Evolutionary conservation across 768 basidiomycete species (phyloP).

Genomic region (Hydnum rufescens): DNA sequence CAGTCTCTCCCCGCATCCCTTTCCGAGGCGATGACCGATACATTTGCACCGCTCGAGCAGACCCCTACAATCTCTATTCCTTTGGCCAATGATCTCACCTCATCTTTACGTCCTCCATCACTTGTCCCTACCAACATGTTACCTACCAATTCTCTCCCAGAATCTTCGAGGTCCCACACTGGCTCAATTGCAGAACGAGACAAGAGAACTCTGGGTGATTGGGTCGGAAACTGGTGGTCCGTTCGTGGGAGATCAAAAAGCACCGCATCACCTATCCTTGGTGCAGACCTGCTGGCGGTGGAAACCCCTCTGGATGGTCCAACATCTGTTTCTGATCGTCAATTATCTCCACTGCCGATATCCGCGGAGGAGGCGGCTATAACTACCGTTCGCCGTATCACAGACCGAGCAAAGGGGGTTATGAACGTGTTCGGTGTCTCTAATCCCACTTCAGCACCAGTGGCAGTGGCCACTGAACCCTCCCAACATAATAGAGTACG

Average conservation of each 20-base stretch:
- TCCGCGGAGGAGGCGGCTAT: background rate
- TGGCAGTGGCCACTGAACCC: no score
- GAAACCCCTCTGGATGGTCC: no score
- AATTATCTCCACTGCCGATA: constrained; percentile 2
- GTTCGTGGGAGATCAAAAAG: background rate
- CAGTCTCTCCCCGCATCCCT: constrained; percentile 36
- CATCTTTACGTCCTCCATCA: no score
- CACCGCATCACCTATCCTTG: background rate
- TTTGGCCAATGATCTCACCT: no score
- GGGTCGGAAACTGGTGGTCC: background rate
- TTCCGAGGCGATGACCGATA: constrained; percentile 34
- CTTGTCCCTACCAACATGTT: no score
- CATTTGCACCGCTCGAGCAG: constrained; percentile 12
- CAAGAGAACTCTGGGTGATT: background rate
- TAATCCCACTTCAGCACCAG: background rate
- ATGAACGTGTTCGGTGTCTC: background rate
- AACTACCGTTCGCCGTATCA: background rate
- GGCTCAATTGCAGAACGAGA: no score
- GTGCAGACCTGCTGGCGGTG: no score
- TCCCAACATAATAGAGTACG: no score
- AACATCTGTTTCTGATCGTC: no score
- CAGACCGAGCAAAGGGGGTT: constrained; percentile 1
- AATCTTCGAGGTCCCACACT: no score
- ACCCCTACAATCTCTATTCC: background rate
- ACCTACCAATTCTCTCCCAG: no score